Evolutionary conservation across 2,329 filamentous ascomycete genomes (phyloP), one percentile per base, ranked within the genome.

Genomic region (Xylariaceae sp.): DNA sequence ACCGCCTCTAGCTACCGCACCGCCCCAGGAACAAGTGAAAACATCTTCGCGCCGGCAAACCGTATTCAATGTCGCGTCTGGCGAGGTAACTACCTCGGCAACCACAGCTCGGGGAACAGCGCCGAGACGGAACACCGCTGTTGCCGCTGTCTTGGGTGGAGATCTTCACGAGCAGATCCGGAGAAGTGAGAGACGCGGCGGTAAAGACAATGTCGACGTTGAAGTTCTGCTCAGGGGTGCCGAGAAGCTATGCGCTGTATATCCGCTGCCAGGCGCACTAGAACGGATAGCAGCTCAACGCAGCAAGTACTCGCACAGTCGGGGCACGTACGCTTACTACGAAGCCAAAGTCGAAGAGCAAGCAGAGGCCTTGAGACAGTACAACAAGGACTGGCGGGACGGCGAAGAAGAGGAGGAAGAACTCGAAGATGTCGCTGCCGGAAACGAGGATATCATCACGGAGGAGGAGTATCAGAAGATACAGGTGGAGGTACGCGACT

Each of bases 201-300:
- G 76, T 49, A 83, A 81, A 63, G 88, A 87, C 8, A 91, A 95
- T 23, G 81, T 97, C 2, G 90, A 97, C 73, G 86, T 97, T 2
- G 90, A 96, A 68, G 81, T 96, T 1, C 76, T 99, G 35, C 80
- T 99, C 18, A 81, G 84, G 56, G 92, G 93, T 0, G 93, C 92
- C 0, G 92, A 97, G 78, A 96, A 92, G 78, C 82, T 97, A 35
- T 92, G 92, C 67, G 83, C 83, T 50, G 92, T 97, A 34, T 97
- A 97, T 71, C 88, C 90, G 39, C 82, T 96, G 34, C 83, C 88
- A 0, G 92, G 92, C 3, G 90, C 90, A 3, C 74, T 82, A 13
- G 90, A 96, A 69, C 83, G 87, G 62, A 95, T 97, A 65, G 78
- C 85, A 0, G 79, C 80, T 47, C 80, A 96, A 69, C 82, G 92